Percentiles rank a stretch among this genome's conserved stretches.
These are phyloP conservation scores for Astrothelium macrocarpum DNA, from an alignment of 495 filamentous ascomycete genomes.

Conservation along the genomic window DNA sequence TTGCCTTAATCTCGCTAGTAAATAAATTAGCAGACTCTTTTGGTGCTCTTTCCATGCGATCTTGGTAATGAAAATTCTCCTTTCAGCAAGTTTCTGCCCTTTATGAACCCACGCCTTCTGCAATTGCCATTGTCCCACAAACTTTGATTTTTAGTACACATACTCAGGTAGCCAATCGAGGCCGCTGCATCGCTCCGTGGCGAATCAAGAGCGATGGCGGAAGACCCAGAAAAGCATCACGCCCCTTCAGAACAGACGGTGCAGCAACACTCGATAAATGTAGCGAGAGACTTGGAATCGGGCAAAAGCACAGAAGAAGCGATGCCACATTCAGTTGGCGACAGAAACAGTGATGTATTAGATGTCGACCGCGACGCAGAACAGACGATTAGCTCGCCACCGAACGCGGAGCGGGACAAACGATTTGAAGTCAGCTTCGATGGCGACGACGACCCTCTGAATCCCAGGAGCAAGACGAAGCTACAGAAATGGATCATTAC, in stretches of 20 bases:
- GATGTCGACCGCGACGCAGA: not conserved
- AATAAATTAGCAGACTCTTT: too few species aligned
- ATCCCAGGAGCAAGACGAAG: conserved; percentile 56
- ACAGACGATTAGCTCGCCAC: not conserved
- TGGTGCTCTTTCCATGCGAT: too few species aligned
- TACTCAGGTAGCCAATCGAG: not conserved
- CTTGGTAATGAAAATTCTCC: too few species aligned
- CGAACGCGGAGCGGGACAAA: conserved; percentile 13
- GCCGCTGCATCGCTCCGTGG: not conserved
- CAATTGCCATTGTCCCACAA: too few species aligned
- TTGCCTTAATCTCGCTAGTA: too few species aligned
- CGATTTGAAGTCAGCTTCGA: conserved; percentile 61
- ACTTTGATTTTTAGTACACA: not conserved
- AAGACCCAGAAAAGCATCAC: not conserved
- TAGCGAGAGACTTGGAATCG: not conserved
- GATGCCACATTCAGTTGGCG: not conserved
- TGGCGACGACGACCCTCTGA: conserved; percentile 59
- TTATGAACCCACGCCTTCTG: too few species aligned
- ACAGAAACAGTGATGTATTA: not conserved
- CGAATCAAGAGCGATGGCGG: not conserved
- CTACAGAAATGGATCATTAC: conserved; percentile 70
- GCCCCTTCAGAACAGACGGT: not conserved
- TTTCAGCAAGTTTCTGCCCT: too few species aligned
- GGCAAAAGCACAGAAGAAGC: not conserved
- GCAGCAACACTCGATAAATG: not conserved